Percentiles rank a stretch among this genome's conserved stretches.
Evolutionary conservation across 176 grass and related monocot genomes (phyloP).

Genomic region (Panicum miliaceum): DNA sequence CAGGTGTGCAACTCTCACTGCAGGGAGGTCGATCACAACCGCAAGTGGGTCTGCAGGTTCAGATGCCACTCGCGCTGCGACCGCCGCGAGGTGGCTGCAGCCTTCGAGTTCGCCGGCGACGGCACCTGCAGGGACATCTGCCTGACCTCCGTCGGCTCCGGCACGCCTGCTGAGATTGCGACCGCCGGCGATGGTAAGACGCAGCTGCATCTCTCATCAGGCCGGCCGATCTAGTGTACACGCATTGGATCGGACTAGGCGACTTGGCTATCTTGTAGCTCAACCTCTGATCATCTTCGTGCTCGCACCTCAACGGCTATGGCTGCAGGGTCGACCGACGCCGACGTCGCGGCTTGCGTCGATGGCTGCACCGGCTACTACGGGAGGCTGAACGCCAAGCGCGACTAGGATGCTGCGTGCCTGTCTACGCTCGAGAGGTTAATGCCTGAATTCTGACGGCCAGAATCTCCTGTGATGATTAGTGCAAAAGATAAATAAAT

Average conservation of each 20-base stretch:
- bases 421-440: too few species aligned
- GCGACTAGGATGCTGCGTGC: too few species aligned
- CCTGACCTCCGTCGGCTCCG: background rate
- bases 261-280: background rate
- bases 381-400: background rate
- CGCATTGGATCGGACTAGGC: too few species aligned
- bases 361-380: slow-evolving; percentile 5
- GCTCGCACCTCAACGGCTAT: background rate
- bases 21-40: background rate
- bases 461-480: background rate
- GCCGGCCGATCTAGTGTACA: too few species aligned
- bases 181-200: background rate
- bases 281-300: background rate
- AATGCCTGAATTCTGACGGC: background rate
- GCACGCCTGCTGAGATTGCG: background rate
- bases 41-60: background rate
- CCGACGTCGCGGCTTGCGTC: background rate
- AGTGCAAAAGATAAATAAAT: background rate
- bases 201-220: slow-evolving; percentile 18
- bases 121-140: background rate
- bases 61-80: background rate
- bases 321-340: background rate
- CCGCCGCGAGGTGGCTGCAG: background rate
- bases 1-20: background rate
- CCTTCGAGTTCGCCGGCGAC: background rate